These are phyloP conservation scores for Poa pratensis DNA, from an alignment of 176 grass and related monocot species.

Conservation along the genomic window DNA sequence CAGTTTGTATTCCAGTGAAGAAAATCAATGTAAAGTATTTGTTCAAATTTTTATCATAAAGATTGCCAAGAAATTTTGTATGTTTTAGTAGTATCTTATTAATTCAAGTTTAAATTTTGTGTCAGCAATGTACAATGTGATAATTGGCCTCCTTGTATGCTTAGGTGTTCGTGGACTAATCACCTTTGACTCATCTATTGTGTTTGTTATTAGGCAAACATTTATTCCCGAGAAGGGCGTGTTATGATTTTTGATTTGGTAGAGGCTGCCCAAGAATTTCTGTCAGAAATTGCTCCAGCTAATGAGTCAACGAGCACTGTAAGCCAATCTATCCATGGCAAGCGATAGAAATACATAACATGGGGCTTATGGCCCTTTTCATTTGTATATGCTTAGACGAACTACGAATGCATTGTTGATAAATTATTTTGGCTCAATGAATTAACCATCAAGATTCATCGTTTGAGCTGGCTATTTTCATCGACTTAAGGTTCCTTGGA, in stretches of 20 bases:
- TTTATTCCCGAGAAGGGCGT: conserved; percentile 90
- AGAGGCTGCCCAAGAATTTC: conserved; percentile 95
- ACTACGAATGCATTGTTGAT: not conserved
- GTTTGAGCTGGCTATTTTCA: not conserved
- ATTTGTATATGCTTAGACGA: conserved; percentile 11
- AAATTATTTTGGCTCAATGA: not conserved
- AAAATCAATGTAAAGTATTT: conserved; percentile 2
- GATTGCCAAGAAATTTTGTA: not conserved
- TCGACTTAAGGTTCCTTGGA: conserved; percentile 1
- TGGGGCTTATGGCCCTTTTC: not conserved
- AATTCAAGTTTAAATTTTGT: not conserved
- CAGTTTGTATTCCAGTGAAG: not conserved
- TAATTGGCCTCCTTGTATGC: conserved; percentile 16
- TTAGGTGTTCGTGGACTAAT: conserved; percentile 21
- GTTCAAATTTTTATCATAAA: not conserved
- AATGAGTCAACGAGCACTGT: conserved; percentile 59
- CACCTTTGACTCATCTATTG: conserved; percentile 33
- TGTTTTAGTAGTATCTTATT: not conserved
- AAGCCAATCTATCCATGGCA: conserved; percentile 44
- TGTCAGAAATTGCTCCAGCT: conserved; percentile 75
- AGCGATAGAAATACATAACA: conserved; percentile 26
- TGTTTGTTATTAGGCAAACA: conserved; percentile 69
- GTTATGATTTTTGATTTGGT: conserved; percentile 96
- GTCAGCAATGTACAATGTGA: not conserved
- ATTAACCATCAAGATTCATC: not conserved